Conservation (phyloP, 139 green algal species). For the Chlamydomonas applanata region DNA sequence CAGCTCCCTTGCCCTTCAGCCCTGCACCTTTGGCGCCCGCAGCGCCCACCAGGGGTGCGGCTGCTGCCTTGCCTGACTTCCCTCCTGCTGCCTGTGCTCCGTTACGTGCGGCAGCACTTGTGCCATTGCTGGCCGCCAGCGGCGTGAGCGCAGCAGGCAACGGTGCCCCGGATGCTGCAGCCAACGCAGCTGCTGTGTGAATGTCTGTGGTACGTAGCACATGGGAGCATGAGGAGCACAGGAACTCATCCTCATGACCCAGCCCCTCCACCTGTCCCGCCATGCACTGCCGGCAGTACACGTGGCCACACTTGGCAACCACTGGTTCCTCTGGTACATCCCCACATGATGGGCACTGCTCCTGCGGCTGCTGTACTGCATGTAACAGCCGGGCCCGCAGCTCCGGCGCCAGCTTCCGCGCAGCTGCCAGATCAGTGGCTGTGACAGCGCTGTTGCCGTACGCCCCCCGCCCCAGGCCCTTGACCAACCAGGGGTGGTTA, state of each 20-base stretch:
- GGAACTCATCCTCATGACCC: conserved; percentile 34
- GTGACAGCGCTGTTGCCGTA: not conserved
- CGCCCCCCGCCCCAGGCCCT: conserved; percentile 1
- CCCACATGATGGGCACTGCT: conserved; percentile 61
- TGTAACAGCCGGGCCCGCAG: conserved; percentile 40
- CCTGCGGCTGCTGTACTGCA: conserved; percentile 15
- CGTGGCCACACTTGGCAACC: conserved; percentile 66
- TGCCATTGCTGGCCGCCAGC: too few species aligned
- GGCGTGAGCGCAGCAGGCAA: not conserved
- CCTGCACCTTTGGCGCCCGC: too few species aligned
- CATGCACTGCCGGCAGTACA: conserved; percentile 80
- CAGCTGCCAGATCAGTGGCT: conserved; percentile 52
- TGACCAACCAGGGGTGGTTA: conserved; percentile 84
- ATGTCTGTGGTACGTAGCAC: conserved; percentile 34
- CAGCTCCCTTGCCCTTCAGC: too few species aligned
- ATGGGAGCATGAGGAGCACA: conserved; percentile 41
- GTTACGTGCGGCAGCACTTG: too few species aligned
- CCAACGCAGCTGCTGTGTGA: conserved; percentile 45
- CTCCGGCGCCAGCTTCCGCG: conserved; percentile 40
- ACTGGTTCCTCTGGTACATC: conserved; percentile 78
- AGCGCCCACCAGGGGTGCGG: too few species aligned
- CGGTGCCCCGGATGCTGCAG: too few species aligned
- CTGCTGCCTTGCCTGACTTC: conserved; percentile 10
- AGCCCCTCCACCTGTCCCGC: conserved; percentile 11
- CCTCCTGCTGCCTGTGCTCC: too few species aligned